Evolutionary conservation across 2,329 filamentous ascomycete genomes (phyloP), one percentile per base, ranked within the genome.

Genomic region (Sporothrix pallida): DNA sequence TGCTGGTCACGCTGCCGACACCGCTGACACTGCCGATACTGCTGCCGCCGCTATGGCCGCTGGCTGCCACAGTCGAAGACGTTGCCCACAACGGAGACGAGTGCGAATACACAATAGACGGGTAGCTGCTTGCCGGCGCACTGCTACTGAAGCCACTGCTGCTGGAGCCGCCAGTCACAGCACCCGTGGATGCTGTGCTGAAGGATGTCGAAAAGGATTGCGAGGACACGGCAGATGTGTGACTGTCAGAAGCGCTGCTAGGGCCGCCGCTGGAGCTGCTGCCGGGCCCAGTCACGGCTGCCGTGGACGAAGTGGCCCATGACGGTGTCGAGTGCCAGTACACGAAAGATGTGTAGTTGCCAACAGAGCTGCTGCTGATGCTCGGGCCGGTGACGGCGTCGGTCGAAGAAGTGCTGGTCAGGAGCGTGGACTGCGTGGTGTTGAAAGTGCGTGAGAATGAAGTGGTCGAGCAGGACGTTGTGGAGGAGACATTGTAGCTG

Each of bases 331-430:
- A 68, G 20, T 68, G 63, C 63, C 72, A 74, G 48, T 73, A 73
- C 50, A 44, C n/a, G 65, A 13, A 17, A 9, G 74, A 62, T 4
- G 65, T 73, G 50, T 71, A 74, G 65, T 23, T 60, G 37, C 37
- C 63, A 56, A 26, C 63, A 26, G 60, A 48, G 42, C 62, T 70
- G 37, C 58, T 63, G 20, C 23, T 48, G 17, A n/a, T 54, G 56
- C 70, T 71, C 1, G 23, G n/a, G 17, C 70, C 58, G 56, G 44
- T 63, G 46, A 71, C 44, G 56, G 68, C 26, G 3, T 31, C 26
- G 20, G 60, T n/a, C 60, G 71, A 67, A 31, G 71, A 44, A n/a
- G 67, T 56, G 67, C 67, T 68, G 46, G 65, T 68, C 46, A 54
- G 26, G 17, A 37, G 46, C 15, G 65, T 68, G 67, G 67, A 42